A percentile compares a stretch with the other conserved stretches of the same genome.
These are phyloP conservation scores for Yamagishiella unicocca DNA, from an alignment of 139 green algal genomes.

Conservation along the genomic window DNA sequence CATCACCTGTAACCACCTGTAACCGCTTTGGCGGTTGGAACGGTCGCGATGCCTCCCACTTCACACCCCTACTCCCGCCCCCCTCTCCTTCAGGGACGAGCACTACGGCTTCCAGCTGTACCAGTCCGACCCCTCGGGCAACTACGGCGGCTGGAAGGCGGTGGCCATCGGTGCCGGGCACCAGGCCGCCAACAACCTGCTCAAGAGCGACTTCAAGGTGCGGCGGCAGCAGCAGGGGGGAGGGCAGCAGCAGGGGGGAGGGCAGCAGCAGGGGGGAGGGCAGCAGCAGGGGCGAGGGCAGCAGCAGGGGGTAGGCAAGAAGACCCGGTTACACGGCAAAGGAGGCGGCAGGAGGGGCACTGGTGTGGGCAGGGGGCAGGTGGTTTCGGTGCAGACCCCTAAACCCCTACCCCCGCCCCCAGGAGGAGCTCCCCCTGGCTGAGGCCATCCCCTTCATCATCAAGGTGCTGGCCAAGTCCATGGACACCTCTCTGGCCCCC, in stretches of 20 bases:
- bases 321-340: no score
- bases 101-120: constrained; percentile 98
- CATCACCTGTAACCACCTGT: no score
- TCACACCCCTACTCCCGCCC: neutral
- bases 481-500: constrained; percentile 93
- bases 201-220: constrained; percentile 93
- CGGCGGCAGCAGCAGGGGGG: constrained; percentile 58
- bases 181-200: constrained; percentile 87
- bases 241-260: constrained; percentile 47
- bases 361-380: no score
- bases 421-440: constrained; percentile 81
- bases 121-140: constrained; percentile 95
- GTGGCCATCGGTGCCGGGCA: constrained; percentile 95
- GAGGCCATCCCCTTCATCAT: constrained; percentile 86
- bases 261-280: no score
- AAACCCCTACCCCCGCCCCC: neutral
- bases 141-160: constrained; percentile 99
- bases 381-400: no score
- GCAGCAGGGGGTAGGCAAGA: no score
- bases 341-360: no score
- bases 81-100: constrained; percentile 83
- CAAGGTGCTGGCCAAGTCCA: constrained; percentile 97
- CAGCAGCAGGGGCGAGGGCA: no score
- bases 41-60: neutral
- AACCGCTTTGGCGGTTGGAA: no score